Conservation (phyloP, 2,329 filamentous ascomycete species). For the Pseudogymnoascus sp. region DNA sequence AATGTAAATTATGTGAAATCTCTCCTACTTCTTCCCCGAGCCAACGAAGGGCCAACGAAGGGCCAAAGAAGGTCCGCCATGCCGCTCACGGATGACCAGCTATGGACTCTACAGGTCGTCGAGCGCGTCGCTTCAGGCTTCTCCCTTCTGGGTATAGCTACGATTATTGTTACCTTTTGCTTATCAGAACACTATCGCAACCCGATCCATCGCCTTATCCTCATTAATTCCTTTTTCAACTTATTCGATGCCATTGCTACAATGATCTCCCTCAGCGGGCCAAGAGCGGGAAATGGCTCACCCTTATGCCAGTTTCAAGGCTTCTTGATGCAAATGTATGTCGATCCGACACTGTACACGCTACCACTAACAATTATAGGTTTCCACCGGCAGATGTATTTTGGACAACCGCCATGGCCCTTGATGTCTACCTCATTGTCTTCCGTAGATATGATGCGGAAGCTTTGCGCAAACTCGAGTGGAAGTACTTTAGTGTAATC, state of each 20-base stretch:
- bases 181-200: slow-evolving; percentile 64
- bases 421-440: slow-evolving; percentile 76
- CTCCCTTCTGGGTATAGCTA: slow-evolving; percentile 60
- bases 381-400: slow-evolving; percentile 67
- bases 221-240: slow-evolving; percentile 78
- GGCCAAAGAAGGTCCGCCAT: slow-evolving; percentile 1
- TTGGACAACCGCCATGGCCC: slow-evolving; percentile 72
- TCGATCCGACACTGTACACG: slow-evolving; percentile 2
- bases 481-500: slow-evolving; percentile 58
- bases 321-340: slow-evolving; percentile 75
- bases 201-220: slow-evolving; percentile 74
- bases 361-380: slow-evolving; percentile 36
- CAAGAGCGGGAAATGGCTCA: slow-evolving; percentile 23
- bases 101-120: slow-evolving; percentile 50
- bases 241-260: slow-evolving; percentile 45
- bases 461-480: slow-evolving; percentile 60
- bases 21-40: not conserved
- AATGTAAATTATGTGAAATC: slow-evolving; percentile 3
- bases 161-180: slow-evolving; percentile 65
- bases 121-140: slow-evolving; percentile 63
- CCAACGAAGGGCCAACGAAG: not conserved
- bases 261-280: slow-evolving; percentile 34
- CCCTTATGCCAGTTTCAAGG: slow-evolving; percentile 60
- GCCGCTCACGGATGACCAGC: slow-evolving; percentile 27
- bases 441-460: slow-evolving; percentile 63